Percentiles rank a stretch among this genome's conserved stretches.
These are phyloP conservation scores for Pichia sp. DNA, from an alignment of 1,139 yeast species.

Conservation along the genomic window DNA sequence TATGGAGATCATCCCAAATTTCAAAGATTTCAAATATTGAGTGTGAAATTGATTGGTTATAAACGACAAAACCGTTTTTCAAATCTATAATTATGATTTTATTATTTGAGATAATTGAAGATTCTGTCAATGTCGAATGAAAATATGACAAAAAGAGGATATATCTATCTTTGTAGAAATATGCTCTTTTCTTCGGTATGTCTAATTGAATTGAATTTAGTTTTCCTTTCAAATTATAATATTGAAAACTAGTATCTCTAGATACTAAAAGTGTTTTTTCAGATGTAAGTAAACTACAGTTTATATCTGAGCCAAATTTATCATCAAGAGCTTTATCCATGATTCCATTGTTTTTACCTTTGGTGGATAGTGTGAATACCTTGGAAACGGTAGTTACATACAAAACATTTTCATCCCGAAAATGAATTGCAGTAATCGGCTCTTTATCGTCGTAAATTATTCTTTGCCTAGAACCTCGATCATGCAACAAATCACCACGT, in stretches of 20 bases:
- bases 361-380: conserved; percentile 65
- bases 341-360: conserved; percentile 68
- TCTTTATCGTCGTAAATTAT: conserved; percentile 57
- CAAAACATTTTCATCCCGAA: conserved; percentile 37
- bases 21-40: conserved; percentile 49
- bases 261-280: conserved; percentile 41
- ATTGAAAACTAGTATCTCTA: conserved; percentile 41
- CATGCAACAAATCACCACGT: conserved; percentile 82
- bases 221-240: conserved; percentile 48
- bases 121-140: conserved; percentile 19
- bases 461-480: conserved; percentile 85
- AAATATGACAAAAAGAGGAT: conserved; percentile 48
- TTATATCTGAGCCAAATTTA: conserved; percentile 59
- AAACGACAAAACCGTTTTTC: conserved; percentile 60
- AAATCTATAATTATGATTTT: conserved; percentile 61
- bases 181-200: conserved; percentile 47
- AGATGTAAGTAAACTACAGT: conserved; percentile 46
- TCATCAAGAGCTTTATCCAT: conserved; percentile 58
- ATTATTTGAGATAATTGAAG: conserved; percentile 29
- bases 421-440: conserved; percentile 73
- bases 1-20: conserved; percentile 47
- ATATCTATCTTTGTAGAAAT: conserved; percentile 38
- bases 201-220: conserved; percentile 53
- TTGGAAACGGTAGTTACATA: conserved; percentile 66
- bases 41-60: conserved; percentile 58